These are phyloP conservation scores for Ascochyta clinopodiicola DNA, from an alignment of 2,329 filamentous ascomycete genomes.

Conservation along the genomic window DNA sequence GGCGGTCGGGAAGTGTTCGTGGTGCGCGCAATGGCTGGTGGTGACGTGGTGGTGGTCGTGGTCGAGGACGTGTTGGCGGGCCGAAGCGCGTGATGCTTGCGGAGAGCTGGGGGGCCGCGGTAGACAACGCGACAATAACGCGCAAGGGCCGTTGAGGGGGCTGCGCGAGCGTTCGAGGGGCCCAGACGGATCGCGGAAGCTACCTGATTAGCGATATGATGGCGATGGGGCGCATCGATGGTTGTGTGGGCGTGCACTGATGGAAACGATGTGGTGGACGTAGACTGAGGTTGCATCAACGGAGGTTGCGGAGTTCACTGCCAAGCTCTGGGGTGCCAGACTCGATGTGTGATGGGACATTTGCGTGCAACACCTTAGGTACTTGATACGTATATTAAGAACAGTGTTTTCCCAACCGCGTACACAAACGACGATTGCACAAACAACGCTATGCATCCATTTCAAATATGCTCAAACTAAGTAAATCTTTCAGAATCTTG, in stretches of 20 bases:
- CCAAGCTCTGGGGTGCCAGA: conserved; percentile 15
- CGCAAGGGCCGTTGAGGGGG: conserved; percentile 5
- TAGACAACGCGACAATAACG: conserved; percentile 7
- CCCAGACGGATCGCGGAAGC: conserved; percentile 21
- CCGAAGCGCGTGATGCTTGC: conserved; percentile 22
- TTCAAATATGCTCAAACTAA: conserved; percentile 4
- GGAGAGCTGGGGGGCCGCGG: conserved; percentile 23
- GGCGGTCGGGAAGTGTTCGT: conserved; percentile 17
- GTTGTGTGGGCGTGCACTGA: conserved; percentile 29
- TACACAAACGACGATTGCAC: not conserved
- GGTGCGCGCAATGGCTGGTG: conserved; percentile 24
- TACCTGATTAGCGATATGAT: conserved; percentile 1
- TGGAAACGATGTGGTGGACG: conserved; percentile 22
- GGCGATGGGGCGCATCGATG: not conserved
- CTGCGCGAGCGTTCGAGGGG: conserved; percentile 7
- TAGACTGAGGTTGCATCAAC: conserved; percentile 36
- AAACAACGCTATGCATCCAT: conserved; percentile 12
- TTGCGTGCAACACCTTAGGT: not conserved
- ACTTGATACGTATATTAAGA: too few species aligned
- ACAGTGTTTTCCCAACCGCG: not conserved
- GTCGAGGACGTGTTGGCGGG: conserved; percentile 16
- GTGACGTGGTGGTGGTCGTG: conserved; percentile 1
- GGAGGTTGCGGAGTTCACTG: conserved; percentile 30
- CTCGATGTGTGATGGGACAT: not conserved
- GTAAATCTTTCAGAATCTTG: conserved; percentile 6